Base-by-base conservation (phyloP, 176 grass and related monocot species). In the Zoysia pacifica region DNA sequence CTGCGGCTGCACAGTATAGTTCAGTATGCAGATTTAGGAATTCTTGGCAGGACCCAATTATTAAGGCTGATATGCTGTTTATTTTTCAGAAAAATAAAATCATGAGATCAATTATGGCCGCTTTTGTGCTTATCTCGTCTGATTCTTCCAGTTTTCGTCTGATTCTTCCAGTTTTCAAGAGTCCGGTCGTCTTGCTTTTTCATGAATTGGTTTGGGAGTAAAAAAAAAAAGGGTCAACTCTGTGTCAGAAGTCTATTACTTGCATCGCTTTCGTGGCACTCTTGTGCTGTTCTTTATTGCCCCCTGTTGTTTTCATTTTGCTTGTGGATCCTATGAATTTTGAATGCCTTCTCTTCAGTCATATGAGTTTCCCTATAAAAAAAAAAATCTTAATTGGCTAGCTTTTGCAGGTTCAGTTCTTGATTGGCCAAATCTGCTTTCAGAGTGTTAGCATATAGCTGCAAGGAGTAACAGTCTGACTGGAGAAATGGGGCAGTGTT, bases 401-500 rank as follows among this genome's bases (percentile, higher is more conserved):
- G 12, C 53, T 79, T 52, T 11, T 85, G 48, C 81, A 87, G 81
- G 49, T 84, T 80, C 63, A 55, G 69, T 16, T 88, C 53, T 69
- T 70, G 40, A 81, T 75, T 80, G 55, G 48, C 64, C 59, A 70
- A 41, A 39, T 47, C 78, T 67, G 60, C 42, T 46, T 39, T 64
- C n/a, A 69, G 41, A 47, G 67, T 81, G 42, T 67, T 67, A 66
- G 43, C 46, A 62, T 69, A 50, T 35, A 80, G 52, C 76, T 80
- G 48, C 13, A 81, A 85, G 42, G 41, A 81, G 49, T 43, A 62
- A 59, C 19, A 71, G 56, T 78, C 74, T 91, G 86, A 80, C 10
- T 15, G 76, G 65, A 82, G 59, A 76, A 18, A 97, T 97, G 93
- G 93, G 93, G 5, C 88, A 89, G 69, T 93, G 93, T 72, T 97